Conservation (phyloP, 805 yeast species). For the Aciculoconidium aculeatum region DNA sequence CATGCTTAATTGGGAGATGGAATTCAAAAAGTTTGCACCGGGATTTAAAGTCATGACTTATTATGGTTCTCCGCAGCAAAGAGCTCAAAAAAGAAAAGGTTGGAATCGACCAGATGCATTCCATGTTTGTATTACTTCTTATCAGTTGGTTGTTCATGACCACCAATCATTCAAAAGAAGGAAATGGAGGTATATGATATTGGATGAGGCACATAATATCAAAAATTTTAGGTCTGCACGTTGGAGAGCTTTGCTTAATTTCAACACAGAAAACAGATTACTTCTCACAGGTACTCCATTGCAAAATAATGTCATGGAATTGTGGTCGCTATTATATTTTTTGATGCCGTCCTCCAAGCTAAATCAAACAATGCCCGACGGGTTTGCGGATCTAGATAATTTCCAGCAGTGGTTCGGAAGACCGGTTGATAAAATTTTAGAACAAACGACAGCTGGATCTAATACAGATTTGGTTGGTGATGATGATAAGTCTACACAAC, state of each 20-base stretch:
- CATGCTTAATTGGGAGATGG: slow-evolving; percentile 99
- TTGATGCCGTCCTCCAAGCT: slow-evolving; percentile 87
- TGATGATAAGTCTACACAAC: slow-evolving; percentile 28
- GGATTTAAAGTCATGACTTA: slow-evolving; percentile 94
- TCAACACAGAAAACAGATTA: slow-evolving; percentile 84
- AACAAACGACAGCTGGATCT: slow-evolving; percentile 44
- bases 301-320: slow-evolving; percentile 89
- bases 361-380: slow-evolving; percentile 77
- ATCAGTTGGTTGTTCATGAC: slow-evolving; percentile 96
- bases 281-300: slow-evolving; percentile 94
- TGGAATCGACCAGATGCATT: slow-evolving; percentile 96
- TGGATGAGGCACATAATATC: slow-evolving; percentile 97
- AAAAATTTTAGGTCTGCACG: slow-evolving; percentile 93
- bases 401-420: slow-evolving; percentile 99
- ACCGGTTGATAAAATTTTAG: slow-evolving; percentile 90
- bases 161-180: slow-evolving; percentile 90
- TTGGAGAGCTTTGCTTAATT: slow-evolving; percentile 93
- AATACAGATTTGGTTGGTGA: slow-evolving; percentile 37
- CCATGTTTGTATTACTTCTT: slow-evolving; percentile 95
- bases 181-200: slow-evolving; percentile 92
- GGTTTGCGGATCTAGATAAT: slow-evolving; percentile 92
- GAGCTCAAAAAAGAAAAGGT: slow-evolving; percentile 92
- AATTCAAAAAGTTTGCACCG: slow-evolving; percentile 95
- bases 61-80: slow-evolving; percentile 94
- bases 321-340: slow-evolving; percentile 93